Evolutionary conservation across 306 rosid species (phyloP).

Genomic region (Abrus pulchellus): DNA sequence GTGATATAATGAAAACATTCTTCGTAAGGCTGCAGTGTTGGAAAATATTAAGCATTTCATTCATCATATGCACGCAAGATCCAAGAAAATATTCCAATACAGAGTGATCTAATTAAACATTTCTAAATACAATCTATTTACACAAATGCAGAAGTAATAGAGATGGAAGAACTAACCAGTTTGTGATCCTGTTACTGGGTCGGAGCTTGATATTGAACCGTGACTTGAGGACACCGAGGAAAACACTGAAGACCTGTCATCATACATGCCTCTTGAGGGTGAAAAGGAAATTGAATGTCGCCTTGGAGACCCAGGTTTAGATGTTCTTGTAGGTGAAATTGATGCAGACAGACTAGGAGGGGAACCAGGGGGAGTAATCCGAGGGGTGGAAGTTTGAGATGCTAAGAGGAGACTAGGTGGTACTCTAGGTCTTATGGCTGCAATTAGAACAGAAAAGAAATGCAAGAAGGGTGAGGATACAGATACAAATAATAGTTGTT

Average conservation of each 20-base stretch:
- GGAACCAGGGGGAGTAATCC: slow-evolving; percentile 79
- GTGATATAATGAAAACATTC: slow-evolving; percentile 25
- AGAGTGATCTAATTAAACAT: slow-evolving; percentile 11
- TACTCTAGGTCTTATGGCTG: slow-evolving; percentile 71
- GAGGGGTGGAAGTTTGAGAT: slow-evolving; percentile 81
- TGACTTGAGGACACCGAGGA: slow-evolving; percentile 56
- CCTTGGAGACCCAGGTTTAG: slow-evolving; percentile 82
- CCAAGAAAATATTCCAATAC: slow-evolving; percentile 20
- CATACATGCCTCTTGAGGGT: slow-evolving; percentile 75
- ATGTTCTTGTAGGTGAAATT: slow-evolving; percentile 81
- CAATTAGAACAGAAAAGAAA: slow-evolving; percentile 43
- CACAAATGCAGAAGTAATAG: neutral
- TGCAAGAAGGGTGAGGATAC: slow-evolving; percentile 27
- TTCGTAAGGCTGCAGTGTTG: neutral
- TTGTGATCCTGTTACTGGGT: slow-evolving; percentile 66
- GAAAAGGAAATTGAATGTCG: slow-evolving; percentile 82
- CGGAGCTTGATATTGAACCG: slow-evolving; percentile 61
- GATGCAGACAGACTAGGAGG: slow-evolving; percentile 86
- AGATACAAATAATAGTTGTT: slow-evolving; percentile 35
- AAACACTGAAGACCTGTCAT: slow-evolving; percentile 68
- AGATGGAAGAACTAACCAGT: slow-evolving; percentile 65
- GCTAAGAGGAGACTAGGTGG: slow-evolving; percentile 72
- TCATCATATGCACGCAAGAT: slow-evolving; percentile 24
- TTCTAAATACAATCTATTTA: slow-evolving; percentile 34
- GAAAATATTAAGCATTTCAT: slow-evolving; percentile 18